Evolutionary conservation across 2,329 filamentous ascomycete species (phyloP), one percentile per base, ranked within the genome.

Genomic region (Aspergillus ustus): DNA sequence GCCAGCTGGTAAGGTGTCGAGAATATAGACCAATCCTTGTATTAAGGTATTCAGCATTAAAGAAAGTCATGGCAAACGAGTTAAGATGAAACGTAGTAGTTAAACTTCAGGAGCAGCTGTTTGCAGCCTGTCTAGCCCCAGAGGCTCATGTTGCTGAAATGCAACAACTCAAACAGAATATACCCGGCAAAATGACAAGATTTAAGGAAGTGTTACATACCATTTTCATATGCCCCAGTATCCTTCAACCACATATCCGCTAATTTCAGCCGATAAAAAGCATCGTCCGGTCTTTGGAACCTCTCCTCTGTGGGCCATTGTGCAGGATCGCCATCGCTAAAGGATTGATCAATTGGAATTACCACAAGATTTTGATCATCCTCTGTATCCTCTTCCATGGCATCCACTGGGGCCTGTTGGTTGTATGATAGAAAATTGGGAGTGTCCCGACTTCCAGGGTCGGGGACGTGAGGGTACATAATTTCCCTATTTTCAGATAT

Each of bases 1-100:
- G 2, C 85, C 85, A 3, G 78, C 70, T 2, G 87, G 87, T 0
- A 89, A 72, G 17, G 71, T 69, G 57, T 86, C 80, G 0, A 89
- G 75, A 2, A 74, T 77, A 69, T 87, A 87, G 2, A 71, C 72
- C 11, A 80, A 70, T 2, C 79, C 80, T 82, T 55, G 25, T 52
- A 20, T 44, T 19, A 46, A 55, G 31, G 7, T 45, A 19, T 22
- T 40, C 25, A 50, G 52, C 31, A 7, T 34, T 4, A 20, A 45
- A 37, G 2, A 6, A 34, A 29, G 1, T 31, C 31, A 45, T 52
- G 53, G n/a, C 44, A 48, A 54, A 48, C 13, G 7, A 59, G 13
- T n/a, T 31, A 49, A 7, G 34, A 40, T 15, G 34, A 11, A 15
- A 17, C 11, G 2, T 40, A 11, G 11, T 15, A 13, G 5, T 11